Conservation (phyloP, 305 asterid genomes). For the Solanum aculeatissimum region DNA sequence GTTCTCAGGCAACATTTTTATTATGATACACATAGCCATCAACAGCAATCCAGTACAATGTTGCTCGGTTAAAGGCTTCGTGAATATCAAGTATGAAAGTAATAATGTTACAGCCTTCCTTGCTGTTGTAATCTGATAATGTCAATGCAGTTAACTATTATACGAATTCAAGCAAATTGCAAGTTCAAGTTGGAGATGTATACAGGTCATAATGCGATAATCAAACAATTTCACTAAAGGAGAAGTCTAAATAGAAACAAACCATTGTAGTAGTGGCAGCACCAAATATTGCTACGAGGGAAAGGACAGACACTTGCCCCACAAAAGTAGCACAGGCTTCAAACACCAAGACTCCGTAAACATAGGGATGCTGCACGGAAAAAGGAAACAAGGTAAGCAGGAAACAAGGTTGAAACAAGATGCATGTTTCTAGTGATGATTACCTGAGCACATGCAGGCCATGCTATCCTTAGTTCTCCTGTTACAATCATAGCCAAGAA, state of each 20-base stretch:
- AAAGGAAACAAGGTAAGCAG: background rate
- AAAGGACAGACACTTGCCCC: constrained; percentile 72
- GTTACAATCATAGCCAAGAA: constrained; percentile 81
- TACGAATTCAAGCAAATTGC: background rate
- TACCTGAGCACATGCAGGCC: constrained; percentile 79
- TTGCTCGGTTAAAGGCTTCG: constrained; percentile 66
- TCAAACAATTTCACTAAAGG: background rate
- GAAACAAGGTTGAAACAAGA: background rate
- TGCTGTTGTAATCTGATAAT: constrained; percentile 52
- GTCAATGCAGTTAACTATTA: background rate
- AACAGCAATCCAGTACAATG: constrained; percentile 56
- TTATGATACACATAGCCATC: constrained; percentile 54
- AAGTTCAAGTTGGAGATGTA: background rate
- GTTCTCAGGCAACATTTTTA: constrained; percentile 64
- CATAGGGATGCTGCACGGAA: constrained; percentile 56
- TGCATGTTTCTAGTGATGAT: background rate
- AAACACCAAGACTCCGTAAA: constrained; percentile 65
- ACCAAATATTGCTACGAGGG: constrained; percentile 67
- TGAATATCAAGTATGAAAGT: constrained; percentile 60
- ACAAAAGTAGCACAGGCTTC: constrained; percentile 75
- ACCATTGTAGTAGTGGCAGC: constrained; percentile 87
- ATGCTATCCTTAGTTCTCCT: constrained; percentile 68
- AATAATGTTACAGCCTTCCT: constrained; percentile 65
- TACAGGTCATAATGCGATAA: background rate
- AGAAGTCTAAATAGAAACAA: background rate